Percentiles rank a stretch among this genome's conserved stretches.
Evolutionary conservation across 495 filamentous ascomycete species (phyloP).

Genomic region (Penicilliopsis zonata): DNA sequence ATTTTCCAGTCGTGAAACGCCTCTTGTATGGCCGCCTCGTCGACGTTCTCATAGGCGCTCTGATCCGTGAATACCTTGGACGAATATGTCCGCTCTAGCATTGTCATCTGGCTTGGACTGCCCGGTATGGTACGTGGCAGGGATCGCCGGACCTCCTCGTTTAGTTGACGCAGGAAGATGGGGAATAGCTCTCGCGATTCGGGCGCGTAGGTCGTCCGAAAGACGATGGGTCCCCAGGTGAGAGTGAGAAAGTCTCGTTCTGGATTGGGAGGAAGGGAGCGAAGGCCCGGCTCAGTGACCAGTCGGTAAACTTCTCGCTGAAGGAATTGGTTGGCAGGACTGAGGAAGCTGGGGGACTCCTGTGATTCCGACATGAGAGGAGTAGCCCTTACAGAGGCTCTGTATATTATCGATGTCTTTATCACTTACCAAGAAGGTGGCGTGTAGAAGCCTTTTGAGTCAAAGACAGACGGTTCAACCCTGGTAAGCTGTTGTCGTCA

Average conservation of each 20-base stretch:
- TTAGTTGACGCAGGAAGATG: constrained; percentile 14
- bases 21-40: constrained; percentile 9
- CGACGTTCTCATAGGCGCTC: constrained; percentile 5
- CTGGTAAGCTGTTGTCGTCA: too few relatives aligned
- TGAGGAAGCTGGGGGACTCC: background rate
- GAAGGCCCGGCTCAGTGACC: constrained; percentile 13
- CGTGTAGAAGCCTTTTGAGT: too few relatives aligned
- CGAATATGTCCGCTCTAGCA: constrained; percentile 11
- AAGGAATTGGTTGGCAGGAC: constrained; percentile 9
- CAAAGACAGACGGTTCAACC: too few relatives aligned
- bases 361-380: too few relatives aligned
- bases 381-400: too few relatives aligned
- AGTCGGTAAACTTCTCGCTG: constrained; percentile 18
- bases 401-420: too few relatives aligned
- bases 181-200: constrained; percentile 10
- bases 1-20: constrained; percentile 19
- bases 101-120: constrained; percentile 7
- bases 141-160: constrained; percentile 9
- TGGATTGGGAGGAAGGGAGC: constrained; percentile 12
- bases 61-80: constrained; percentile 14
- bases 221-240: constrained; percentile 20
- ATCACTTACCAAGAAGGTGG: too few relatives aligned
- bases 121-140: constrained; percentile 11
- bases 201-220: constrained; percentile 15
- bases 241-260: constrained; percentile 17